Base-by-base conservation (phyloP, 140 eudicot genomes). In the Erigeron philadelphicus region DNA sequence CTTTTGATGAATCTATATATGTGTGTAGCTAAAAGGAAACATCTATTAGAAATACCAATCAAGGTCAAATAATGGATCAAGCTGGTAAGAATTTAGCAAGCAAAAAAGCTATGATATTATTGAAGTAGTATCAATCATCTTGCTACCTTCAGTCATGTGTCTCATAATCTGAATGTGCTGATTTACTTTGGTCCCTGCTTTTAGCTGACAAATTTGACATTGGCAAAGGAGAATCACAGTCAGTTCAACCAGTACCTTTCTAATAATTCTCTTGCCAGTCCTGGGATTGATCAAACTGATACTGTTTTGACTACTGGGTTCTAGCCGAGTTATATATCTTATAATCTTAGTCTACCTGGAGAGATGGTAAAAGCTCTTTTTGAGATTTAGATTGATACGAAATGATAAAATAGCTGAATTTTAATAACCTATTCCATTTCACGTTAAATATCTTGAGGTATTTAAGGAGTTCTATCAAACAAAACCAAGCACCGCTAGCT, bases 221-320 rank as follows among this genome's bases (percentile, higher is more conserved):
- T 87, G 57, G 88, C 95, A 61, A 84, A 73, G 77, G 95, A 84
- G 55, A 82, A 78, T 35, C 90, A 84, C 54, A 82, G 76, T 50
- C 76, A 84, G 12, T 87, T 84, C 44, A 77, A 76, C 49, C 86
- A 78, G 1, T 71, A 87, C 70, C 90, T 84, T 44, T 57, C 76
- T 11, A 50, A 8, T 42, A 66, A 72, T 50, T 21, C 80, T 21
- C 15, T 16, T 56, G 82, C 79, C 18, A 82, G n/a, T 73, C 88
- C 84, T 0, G 90, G 95, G 68, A 76, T 87, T 47, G 95, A 87
- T 49, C 72, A 84, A 75, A 84, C 85, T 4, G 95, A 84, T 38
- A 87, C 95, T 23, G 90, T 87, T 49, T 79, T 87, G 59, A 87
- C 95, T 4, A 87, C 95, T 25, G 95, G 95, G 11, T 87, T 77